These are phyloP conservation scores for Teratosphaeria nubilosa DNA, from an alignment of 2,329 filamentous ascomycete species.

Conservation along the genomic window DNA sequence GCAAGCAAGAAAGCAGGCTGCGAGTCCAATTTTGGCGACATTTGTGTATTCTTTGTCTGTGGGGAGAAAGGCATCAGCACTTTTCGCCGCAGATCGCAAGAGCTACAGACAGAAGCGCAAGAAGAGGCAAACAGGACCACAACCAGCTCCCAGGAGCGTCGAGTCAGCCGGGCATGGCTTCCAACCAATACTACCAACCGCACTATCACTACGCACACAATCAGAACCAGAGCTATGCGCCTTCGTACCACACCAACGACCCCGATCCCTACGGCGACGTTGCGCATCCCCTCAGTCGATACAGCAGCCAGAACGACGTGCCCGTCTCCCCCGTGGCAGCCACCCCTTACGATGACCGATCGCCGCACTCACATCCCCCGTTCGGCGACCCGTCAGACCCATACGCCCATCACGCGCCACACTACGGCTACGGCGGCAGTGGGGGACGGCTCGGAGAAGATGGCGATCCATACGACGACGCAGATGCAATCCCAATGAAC, in stretches of 20 bases:
- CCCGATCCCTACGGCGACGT: neutral
- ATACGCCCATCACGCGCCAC: conserved; percentile 13
- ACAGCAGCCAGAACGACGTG: conserved; percentile 35
- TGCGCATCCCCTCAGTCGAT: conserved; percentile 19
- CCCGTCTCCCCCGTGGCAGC: conserved; percentile 23
- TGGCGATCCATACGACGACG: conserved; percentile 38
- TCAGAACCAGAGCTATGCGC: neutral
- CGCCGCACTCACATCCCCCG: conserved; percentile 10
- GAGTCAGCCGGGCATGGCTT: neutral
- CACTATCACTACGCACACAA: neutral
- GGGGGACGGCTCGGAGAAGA: conserved; percentile 45
- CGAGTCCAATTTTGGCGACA: neutral
- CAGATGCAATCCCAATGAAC: conserved; percentile 39
- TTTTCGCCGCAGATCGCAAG: neutral
- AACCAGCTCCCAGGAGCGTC: neutral
- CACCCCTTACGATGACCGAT: neutral
- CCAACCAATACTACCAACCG: neutral
- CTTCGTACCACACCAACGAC: neutral
- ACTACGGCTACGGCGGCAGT: conserved; percentile 45
- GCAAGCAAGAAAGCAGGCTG: neutral
- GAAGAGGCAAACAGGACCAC: neutral
- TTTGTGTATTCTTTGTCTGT: neutral
- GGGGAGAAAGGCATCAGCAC: neutral
- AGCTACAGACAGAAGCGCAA: neutral
- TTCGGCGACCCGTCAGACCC: conserved; percentile 23